A percentile compares a stretch with the other conserved stretches of the same genome.
These are phyloP conservation scores for Aspergillus sp. DNA, from an alignment of 2,329 filamentous ascomycete species.

Conservation along the genomic window DNA sequence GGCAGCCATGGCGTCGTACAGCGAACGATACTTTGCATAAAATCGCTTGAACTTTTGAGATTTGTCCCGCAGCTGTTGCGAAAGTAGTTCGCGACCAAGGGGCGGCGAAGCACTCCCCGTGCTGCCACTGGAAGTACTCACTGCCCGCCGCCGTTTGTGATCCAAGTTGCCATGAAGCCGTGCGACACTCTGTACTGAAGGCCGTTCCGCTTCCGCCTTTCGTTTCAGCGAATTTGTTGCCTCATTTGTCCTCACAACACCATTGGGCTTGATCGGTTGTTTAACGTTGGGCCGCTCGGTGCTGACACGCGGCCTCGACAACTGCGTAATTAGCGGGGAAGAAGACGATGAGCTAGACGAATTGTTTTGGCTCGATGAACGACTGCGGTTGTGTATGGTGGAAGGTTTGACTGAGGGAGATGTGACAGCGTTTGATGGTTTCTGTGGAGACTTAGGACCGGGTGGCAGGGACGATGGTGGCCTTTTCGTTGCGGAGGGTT, in stretches of 20 bases:
- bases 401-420: conserved; percentile 66
- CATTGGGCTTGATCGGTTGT: conserved; percentile 34
- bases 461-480: conserved; percentile 43
- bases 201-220: conserved; percentile 43
- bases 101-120: conserved; percentile 48
- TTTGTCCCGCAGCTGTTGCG: conserved; percentile 46
- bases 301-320: conserved; percentile 34
- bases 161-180: conserved; percentile 46
- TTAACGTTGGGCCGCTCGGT: conserved; percentile 23
- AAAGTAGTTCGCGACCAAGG: conserved; percentile 41
- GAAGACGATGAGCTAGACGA: conserved; percentile 53
- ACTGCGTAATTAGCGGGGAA: conserved; percentile 49
- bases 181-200: conserved; percentile 28
- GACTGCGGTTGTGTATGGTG: conserved; percentile 55
- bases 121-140: conserved; percentile 47
- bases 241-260: conserved; percentile 32
- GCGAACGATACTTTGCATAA: conserved; percentile 61
- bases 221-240: conserved; percentile 44
- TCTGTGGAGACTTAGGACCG: conserved; percentile 58
- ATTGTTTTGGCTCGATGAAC: conserved; percentile 47
- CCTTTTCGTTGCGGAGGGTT: conserved; percentile 42
- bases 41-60: conserved; percentile 58
- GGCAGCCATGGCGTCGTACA: conserved; percentile 55
- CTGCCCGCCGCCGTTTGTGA: conserved; percentile 45
- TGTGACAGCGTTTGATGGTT: conserved; percentile 65